phyloP scores from a whole-genome alignment of 805 yeast genomes.

The Starmerella scarabaei region DNA sequence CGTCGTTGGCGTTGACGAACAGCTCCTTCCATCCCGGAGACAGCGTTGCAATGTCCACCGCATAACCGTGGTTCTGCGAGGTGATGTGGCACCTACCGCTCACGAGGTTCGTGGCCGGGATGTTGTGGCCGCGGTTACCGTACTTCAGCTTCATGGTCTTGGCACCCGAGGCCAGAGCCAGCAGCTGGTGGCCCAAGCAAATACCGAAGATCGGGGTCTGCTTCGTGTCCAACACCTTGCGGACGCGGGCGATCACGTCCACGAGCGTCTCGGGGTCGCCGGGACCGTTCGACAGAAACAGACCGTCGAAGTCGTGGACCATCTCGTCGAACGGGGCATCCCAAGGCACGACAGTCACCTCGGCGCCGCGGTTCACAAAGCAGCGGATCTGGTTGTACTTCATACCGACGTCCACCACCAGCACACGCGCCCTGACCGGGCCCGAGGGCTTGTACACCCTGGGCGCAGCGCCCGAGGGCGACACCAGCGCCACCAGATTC shows the following conservation, averaged over 20 bases:
- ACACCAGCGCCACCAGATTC: conserved; percentile 86
- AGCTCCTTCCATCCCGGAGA: conserved; percentile 79
- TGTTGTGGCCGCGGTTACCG: conserved; percentile 99
- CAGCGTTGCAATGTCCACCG: conserved; percentile 75
- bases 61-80: conserved; percentile 97
- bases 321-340: conserved; percentile 72
- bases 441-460: conserved; percentile 55
- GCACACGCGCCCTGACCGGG: conserved; percentile 45
- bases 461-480: conserved; percentile 35
- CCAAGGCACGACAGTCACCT: conserved; percentile 91
- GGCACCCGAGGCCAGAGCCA: conserved; percentile 94
- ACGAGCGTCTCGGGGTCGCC: conserved; percentile 93
- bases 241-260: conserved; percentile 48
- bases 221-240: conserved; percentile 44
- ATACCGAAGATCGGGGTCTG: conserved; percentile 93
- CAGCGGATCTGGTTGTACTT: conserved; percentile 96
- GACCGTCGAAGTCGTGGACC: conserved; percentile 66
- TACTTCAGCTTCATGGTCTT: conserved; percentile 81
- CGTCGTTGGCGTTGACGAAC: conserved; percentile 91
- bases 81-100: conserved; percentile 97
- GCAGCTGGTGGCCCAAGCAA: conserved; percentile 93
- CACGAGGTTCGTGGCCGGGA: conserved; percentile 79
- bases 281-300: conserved; percentile 95
- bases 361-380: conserved; percentile 91
- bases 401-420: conserved; percentile 96